Conservation (phyloP, 2,329 filamentous ascomycete species). For the Furcasterigmium sp. region DNA sequence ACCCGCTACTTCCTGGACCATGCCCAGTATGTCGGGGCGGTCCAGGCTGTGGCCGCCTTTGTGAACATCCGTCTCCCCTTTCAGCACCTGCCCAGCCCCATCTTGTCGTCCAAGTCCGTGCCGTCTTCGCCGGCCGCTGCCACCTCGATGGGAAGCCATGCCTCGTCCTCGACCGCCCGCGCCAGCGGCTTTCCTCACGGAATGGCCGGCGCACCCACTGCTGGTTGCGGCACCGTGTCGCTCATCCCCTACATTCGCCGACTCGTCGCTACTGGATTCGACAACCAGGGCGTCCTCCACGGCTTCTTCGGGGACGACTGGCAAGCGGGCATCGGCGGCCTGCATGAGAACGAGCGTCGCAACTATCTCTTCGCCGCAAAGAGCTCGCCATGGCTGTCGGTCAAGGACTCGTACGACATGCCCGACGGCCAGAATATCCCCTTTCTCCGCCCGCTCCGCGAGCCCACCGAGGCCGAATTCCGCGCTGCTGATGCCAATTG, state of each 20-base stretch:
- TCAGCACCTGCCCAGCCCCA: conserved; percentile 54
- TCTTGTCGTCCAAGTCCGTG: conserved; percentile 31
- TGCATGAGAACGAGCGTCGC: conserved; percentile 83
- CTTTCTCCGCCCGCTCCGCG: conserved; percentile 78
- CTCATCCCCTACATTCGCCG: conserved; percentile 87
- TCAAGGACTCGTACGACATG: conserved; percentile 90
- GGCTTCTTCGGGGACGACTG: conserved; percentile 98
- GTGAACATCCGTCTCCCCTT: conserved; percentile 89
- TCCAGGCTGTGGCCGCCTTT: conserved; percentile 84
- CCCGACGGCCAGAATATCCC: conserved; percentile 76
- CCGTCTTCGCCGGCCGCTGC: conserved; percentile 26
- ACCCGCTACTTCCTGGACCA: conserved; percentile 88
- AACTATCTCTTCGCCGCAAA: conserved; percentile 97
- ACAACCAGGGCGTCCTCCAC: conserved; percentile 79
- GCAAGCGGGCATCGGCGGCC: conserved; percentile 68
- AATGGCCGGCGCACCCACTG: conserved; percentile 17
- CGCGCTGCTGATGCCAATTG: conserved; percentile 76
- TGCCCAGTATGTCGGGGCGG: conserved; percentile 74
- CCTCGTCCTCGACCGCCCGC: conserved; percentile 20
- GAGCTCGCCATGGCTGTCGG: conserved; percentile 80
- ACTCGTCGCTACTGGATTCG: conserved; percentile 86
- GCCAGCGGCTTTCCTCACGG: conserved; percentile 23
- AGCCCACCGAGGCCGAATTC: conserved; percentile 73
- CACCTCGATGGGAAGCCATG: conserved; percentile 16
- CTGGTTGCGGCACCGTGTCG: conserved; percentile 43